A percentile compares a stretch with the other conserved stretches of the same genome.
phyloP scores from a whole-genome alignment of 805 yeast species.

The Lachancea kluyveri region DNA sequence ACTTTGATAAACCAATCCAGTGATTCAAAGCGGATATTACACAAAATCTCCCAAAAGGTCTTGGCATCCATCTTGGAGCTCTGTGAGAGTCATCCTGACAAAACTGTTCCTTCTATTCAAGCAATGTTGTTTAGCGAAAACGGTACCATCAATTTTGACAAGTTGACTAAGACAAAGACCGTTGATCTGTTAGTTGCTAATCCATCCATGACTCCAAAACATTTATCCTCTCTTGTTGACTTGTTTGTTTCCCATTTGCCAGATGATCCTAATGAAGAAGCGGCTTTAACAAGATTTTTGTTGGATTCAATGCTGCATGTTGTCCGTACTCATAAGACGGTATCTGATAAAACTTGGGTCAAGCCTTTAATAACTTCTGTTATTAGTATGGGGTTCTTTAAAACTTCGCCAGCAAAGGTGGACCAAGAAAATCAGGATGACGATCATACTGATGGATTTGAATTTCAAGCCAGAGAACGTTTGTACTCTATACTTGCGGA shows the following conservation, averaged over 20 bases:
- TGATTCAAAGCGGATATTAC: slow-evolving; percentile 55
- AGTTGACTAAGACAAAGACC: slow-evolving; percentile 66
- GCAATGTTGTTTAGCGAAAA: slow-evolving; percentile 37
- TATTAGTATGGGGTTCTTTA: slow-evolving; percentile 30
- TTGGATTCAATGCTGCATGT: slow-evolving; percentile 53
- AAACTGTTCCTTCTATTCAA: slow-evolving; percentile 29
- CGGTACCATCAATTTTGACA: slow-evolving; percentile 69
- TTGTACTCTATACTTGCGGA: slow-evolving; percentile 63
- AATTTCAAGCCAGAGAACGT: slow-evolving; percentile 49
- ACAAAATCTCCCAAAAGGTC: slow-evolving; percentile 56
- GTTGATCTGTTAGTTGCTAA: slow-evolving; percentile 38
- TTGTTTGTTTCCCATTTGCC: slow-evolving; percentile 22
- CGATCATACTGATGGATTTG: slow-evolving; percentile 26
- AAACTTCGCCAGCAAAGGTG: slow-evolving; percentile 11
- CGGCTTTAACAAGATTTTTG: slow-evolving; percentile 37
- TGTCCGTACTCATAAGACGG: slow-evolving; percentile 39
- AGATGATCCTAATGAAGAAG: slow-evolving; percentile 2
- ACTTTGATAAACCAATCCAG: slow-evolving; percentile 71
- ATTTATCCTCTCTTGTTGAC: slow-evolving; percentile 6
- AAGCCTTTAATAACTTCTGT: slow-evolving; percentile 27
- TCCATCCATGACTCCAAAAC: slow-evolving; percentile 8
- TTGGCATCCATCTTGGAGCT: slow-evolving; percentile 38
- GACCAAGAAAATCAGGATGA: slow-evolving; percentile 10
- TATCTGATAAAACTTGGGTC: slow-evolving; percentile 25
- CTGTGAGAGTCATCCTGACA: slow-evolving; percentile 33